These are phyloP conservation scores for Jaminaea rosea DNA, from an alignment of 1,284 basidiomycete genomes.

Conservation along the genomic window DNA sequence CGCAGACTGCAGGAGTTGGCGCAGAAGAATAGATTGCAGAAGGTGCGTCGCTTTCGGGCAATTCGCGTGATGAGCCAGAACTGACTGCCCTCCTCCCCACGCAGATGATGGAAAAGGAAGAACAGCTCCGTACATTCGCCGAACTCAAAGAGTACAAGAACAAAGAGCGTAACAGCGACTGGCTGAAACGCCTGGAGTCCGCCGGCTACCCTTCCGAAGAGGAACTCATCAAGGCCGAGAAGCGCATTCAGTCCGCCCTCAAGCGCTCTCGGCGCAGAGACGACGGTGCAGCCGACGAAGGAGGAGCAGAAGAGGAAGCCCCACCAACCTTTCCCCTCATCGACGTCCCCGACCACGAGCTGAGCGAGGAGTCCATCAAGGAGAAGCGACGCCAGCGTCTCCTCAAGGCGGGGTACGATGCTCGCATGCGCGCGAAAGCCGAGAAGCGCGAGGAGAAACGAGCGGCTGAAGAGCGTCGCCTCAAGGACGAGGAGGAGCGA, in stretches of 20 bases:
- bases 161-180: conserved; percentile 67
- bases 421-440: conserved; percentile 69
- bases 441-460: conserved; percentile 72
- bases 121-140: conserved; percentile 65
- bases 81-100: conserved; percentile 4
- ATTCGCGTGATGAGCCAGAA: neutral
- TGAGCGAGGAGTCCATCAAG: conserved; percentile 84
- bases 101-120: conserved; percentile 69
- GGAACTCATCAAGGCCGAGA: conserved; percentile 63
- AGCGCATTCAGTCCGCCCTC: conserved; percentile 63
- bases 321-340: conserved; percentile 76
- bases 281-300: conserved; percentile 49
- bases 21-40: conserved; percentile 70
- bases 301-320: conserved; percentile 53
- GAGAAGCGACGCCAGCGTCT: conserved; percentile 91
- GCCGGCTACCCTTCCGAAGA: conserved; percentile 65
- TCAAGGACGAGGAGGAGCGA: conserved; percentile 67
- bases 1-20: conserved; percentile 82
- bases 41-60: conserved; percentile 9
- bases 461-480: conserved; percentile 59
- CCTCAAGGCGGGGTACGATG: conserved; percentile 89
- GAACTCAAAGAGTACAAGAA: conserved; percentile 60
- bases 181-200: conserved; percentile 51
- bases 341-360: conserved; percentile 81
- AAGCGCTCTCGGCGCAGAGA: conserved; percentile 67